A percentile compares a stretch with the other conserved stretches of the same genome.
Conservation (phyloP, 2,329 filamentous ascomycete genomes). For the Paramyrothecium sp. region DNA sequence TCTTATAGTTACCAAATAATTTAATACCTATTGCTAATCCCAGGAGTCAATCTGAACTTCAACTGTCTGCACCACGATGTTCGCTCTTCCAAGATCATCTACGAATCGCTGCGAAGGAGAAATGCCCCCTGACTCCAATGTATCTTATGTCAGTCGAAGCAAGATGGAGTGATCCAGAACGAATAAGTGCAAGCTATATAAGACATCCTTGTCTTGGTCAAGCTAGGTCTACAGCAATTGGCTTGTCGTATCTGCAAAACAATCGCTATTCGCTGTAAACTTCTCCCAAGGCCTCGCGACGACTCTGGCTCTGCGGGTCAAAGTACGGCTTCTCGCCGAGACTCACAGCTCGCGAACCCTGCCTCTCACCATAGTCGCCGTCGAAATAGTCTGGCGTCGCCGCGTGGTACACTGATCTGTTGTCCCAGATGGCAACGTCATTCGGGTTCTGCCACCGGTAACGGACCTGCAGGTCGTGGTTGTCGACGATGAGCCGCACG, state of each 20-base stretch:
- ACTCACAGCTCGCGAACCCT: conserved; percentile 30
- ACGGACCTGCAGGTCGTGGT: conserved; percentile 53
- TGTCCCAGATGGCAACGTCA: conserved; percentile 63
- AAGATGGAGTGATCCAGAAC: too few species aligned
- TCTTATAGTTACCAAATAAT: too few species aligned
- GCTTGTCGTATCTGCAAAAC: not conserved
- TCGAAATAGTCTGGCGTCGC: conserved; percentile 56
- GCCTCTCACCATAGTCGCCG: conserved; percentile 8
- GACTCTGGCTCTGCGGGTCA: conserved; percentile 26
- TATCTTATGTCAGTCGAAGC: too few species aligned
- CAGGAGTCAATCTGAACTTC: too few species aligned
- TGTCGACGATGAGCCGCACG: conserved; percentile 42
- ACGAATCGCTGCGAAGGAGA: too few species aligned
- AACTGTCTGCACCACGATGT: too few species aligned
- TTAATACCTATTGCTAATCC: too few species aligned
- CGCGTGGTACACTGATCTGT: conserved; percentile 45
- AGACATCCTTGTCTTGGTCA: too few species aligned
- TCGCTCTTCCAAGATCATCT: too few species aligned
- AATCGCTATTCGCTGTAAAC: not conserved
- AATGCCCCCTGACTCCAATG: too few species aligned
- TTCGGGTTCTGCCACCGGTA: conserved; percentile 45
- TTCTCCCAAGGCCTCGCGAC: conserved; percentile 27
- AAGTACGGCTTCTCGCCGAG: conserved; percentile 38
- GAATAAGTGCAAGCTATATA: too few species aligned
- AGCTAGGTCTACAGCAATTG: too few species aligned